Conservation (phyloP, 768 basidiomycete genomes). For the Jaapia argillacea region DNA sequence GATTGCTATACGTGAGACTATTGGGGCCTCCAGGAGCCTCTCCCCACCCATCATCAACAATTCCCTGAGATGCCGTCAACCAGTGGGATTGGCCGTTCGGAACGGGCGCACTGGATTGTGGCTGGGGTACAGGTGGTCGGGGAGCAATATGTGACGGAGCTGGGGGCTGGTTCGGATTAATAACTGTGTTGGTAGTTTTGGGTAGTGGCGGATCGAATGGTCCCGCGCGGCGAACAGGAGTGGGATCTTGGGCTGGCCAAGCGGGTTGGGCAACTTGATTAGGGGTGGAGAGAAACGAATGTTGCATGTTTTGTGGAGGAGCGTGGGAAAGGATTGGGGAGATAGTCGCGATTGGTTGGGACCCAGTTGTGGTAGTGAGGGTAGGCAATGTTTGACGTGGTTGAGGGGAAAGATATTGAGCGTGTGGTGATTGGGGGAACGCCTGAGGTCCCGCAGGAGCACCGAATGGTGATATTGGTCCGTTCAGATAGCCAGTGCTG, state of each 20-base stretch:
- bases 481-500: too few relatives aligned
- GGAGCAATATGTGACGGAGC: neutral
- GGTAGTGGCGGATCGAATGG: slow-evolving; percentile 10
- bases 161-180: neutral
- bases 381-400: neutral
- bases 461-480: too few relatives aligned
- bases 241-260: neutral
- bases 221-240: neutral
- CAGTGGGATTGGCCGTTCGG: slow-evolving; percentile 43
- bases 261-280: neutral
- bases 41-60: slow-evolving; percentile 38
- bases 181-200: slow-evolving; percentile 4
- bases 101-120: too few relatives aligned
- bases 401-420: neutral
- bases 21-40: slow-evolving; percentile 27
- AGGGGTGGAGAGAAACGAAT: neutral
- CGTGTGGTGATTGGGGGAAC: neutral
- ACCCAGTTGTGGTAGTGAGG: neutral
- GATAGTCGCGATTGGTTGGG: too few relatives aligned
- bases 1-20: slow-evolving; percentile 46
- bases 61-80: slow-evolving; percentile 37
- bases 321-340: neutral
- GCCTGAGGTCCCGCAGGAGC: too few relatives aligned
- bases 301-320: neutral
- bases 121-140: neutral